A percentile compares a stretch with the other conserved stretches of the same genome.
phyloP scores from a whole-genome alignment of 1,284 basidiomycete species.

The Puccinia horiana region DNA sequence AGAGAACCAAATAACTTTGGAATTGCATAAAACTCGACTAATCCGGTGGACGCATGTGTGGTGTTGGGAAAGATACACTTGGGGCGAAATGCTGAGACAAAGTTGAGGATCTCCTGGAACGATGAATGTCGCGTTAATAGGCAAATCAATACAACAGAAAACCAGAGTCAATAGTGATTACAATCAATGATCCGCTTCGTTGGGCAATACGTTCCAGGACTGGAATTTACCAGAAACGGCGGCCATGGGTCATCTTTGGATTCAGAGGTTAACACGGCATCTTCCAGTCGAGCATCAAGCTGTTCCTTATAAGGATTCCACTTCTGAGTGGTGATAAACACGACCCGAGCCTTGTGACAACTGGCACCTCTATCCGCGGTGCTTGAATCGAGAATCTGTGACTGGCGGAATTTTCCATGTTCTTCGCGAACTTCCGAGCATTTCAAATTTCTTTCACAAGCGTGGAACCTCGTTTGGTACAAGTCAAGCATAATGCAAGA shows the following conservation, averaged over 20 bases:
- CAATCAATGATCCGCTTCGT: neutral
- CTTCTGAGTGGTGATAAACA: neutral
- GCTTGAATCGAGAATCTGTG: neutral
- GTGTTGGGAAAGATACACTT: constrained; percentile 37
- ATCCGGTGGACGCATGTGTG: neutral
- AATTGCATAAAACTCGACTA: constrained; percentile 30
- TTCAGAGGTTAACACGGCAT: neutral
- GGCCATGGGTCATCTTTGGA: constrained; percentile 22
- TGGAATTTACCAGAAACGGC: constrained; percentile 11
- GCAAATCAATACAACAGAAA: neutral
- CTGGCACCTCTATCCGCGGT: neutral
- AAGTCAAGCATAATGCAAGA: constrained; percentile 1
- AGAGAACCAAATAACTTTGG: constrained; percentile 25
- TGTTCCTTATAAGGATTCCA: neutral
- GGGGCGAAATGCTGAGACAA: constrained; percentile 29
- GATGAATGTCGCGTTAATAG: constrained; percentile 38
- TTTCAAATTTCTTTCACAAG: constrained; percentile 32
- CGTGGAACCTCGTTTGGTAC: constrained; percentile 20
- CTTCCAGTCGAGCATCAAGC: neutral
- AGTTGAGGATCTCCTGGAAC: constrained; percentile 28
- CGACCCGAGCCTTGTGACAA: neutral
- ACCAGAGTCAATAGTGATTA: neutral
- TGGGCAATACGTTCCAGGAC: neutral
- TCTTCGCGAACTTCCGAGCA: constrained; percentile 1
- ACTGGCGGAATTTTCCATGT: neutral